A percentile compares a stretch with the other conserved stretches of the same genome.
These are phyloP conservation scores for Priceomyces carsonii DNA, from an alignment of 805 yeast genomes.

Conservation along the genomic window DNA sequence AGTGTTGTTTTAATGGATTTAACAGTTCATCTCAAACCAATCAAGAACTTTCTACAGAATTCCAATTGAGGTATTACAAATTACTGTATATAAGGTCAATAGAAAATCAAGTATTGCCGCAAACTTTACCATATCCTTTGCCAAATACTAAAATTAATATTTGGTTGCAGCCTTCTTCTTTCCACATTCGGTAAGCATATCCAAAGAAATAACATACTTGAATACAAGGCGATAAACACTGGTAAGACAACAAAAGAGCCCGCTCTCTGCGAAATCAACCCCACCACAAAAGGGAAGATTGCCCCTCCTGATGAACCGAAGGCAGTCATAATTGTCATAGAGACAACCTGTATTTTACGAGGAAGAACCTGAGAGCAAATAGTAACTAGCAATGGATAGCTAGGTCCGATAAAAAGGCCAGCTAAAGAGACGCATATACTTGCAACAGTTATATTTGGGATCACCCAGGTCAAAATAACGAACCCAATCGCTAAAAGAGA, in stretches of 20 bases:
- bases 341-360: conserved; percentile 50
- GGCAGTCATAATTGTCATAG: conserved; percentile 53
- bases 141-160: background rate
- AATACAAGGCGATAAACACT: conserved; percentile 38
- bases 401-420: conserved; percentile 68
- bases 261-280: conserved; percentile 44
- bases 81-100: too few species aligned
- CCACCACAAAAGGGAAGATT: conserved; percentile 53
- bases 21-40: too few species aligned
- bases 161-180: conserved; percentile 8
- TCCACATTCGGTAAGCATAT: conserved; percentile 37
- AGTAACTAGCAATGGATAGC: conserved; percentile 55
- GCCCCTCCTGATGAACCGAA: conserved; percentile 64
- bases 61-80: too few species aligned
- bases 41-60: too few species aligned
- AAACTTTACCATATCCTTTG: conserved; percentile 3
- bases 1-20: background rate
- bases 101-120: too few species aligned
- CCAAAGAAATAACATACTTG: conserved; percentile 40
- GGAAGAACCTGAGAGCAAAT: conserved; percentile 47
- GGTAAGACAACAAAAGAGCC: conserved; percentile 56
- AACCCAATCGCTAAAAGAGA: conserved; percentile 34
- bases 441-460: conserved; percentile 44
- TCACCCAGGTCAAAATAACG: conserved; percentile 48
- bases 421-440: conserved; percentile 49